phyloP scores from a whole-genome alignment of 805 yeast species.

The Candida taoyuanica region DNA sequence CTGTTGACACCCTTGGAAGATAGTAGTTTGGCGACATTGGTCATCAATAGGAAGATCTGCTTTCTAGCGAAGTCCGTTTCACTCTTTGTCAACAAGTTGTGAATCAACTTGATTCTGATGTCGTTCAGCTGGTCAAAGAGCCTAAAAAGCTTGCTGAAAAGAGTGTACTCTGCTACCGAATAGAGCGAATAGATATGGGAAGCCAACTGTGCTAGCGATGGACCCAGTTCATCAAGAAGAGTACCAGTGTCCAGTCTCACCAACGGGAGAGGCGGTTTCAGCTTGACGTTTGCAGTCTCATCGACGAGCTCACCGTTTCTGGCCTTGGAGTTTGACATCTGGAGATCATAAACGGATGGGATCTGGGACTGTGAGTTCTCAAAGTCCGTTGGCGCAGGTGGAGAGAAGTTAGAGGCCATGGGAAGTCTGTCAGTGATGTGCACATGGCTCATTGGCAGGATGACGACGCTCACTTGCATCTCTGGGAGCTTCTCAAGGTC shows the following conservation, averaged over 20 bases:
- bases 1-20: conserved; percentile 39
- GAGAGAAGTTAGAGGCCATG: conserved; percentile 32
- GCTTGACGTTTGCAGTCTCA: conserved; percentile 24
- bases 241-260: conserved; percentile 39
- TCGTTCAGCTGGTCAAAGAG: conserved; percentile 57
- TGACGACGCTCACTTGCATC: conserved; percentile 44
- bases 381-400: conserved; percentile 28
- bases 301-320: conserved; percentile 26
- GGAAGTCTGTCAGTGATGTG: conserved; percentile 40
- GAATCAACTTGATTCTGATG: conserved; percentile 47
- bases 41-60: conserved; percentile 46
- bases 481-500: conserved; percentile 62
- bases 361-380: conserved; percentile 23
- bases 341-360: conserved; percentile 35
- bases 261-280: conserved; percentile 54
- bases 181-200: conserved; percentile 67
- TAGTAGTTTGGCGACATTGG: conserved; percentile 58
- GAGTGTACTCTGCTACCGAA: conserved; percentile 63
- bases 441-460: conserved; percentile 58
- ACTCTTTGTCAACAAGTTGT: conserved; percentile 47
- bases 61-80: conserved; percentile 48
- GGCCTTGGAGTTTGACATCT: conserved; percentile 27
- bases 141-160: conserved; percentile 49
- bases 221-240: conserved; percentile 51
- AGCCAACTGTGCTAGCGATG: conserved; percentile 51